Base-by-base conservation (phyloP, 306 rosid species). In the Carpinus fangiana region DNA sequence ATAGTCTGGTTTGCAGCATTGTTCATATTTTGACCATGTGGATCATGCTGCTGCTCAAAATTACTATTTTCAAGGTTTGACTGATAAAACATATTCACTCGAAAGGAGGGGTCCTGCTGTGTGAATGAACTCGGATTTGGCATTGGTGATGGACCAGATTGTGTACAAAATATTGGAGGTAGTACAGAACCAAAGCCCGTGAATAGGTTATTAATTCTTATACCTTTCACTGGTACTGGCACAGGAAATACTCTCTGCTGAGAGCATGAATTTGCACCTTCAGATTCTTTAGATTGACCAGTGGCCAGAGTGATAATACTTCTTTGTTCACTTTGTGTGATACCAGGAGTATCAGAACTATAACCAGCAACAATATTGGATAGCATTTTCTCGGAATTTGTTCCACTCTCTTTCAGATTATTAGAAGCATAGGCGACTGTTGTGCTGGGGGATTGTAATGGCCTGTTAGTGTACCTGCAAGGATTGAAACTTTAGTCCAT, bases 381-480 rank as follows among this genome's bases (percentile, higher is more conserved):
- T 69, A 83, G 23, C 56, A 43, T 78, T 74, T 82, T 84, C 77
- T 86, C 97, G n/a, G 76, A 59, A 64, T 81, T 83, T 61, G 86
- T 59, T 80, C 75, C 86, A 31, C 68, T 80, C 74, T 85, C 93
- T 77, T 82, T 90, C 77, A 81, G 89, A 62, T 84, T 91, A 76
- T 84, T 74, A 53, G 72, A 47, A 57, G 75, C 81, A 77, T 83
- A 82, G 57, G 65, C 48, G 28, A 81, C 67, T 48, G 81, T 81
- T 18, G 79, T 81, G 57, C 83, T 84, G 38, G 82, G 82, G n/a
- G 84, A 75, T 73, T 84, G 90, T 78, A 84, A 69, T 71, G 88
- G 89, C 86, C 79, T 86, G 87, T 78, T 90, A 21, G 86, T 85
- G 84, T 93, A 96, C 88, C 99, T 96, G 91, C 87, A 84, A 21